These are phyloP conservation scores for Fusarium clavum DNA, from an alignment of 2,329 filamentous ascomycete genomes.

Conservation along the genomic window DNA sequence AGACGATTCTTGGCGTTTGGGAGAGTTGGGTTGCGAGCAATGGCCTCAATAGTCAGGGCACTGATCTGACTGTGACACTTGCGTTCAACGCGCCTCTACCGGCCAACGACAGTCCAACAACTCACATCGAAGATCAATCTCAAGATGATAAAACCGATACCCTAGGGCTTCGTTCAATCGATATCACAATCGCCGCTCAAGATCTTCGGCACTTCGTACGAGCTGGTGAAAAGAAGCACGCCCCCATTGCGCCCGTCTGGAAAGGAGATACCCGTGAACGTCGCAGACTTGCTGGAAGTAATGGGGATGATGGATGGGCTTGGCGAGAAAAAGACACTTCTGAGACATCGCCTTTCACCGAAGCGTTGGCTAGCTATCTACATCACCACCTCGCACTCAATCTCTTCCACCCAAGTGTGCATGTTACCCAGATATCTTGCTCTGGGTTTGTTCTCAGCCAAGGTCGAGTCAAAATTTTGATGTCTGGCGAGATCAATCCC, in stretches of 20 bases:
- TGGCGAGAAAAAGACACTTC: conserved; percentile 54
- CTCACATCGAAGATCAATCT: conserved; percentile 33
- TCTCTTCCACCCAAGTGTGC: conserved; percentile 66
- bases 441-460: conserved; percentile 67
- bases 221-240: conserved; percentile 50
- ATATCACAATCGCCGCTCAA: conserved; percentile 62
- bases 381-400: conserved; percentile 65
- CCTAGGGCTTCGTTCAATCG: conserved; percentile 57
- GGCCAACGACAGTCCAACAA: conserved; percentile 1
- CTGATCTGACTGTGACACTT: conserved; percentile 63
- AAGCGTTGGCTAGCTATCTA: conserved; percentile 63
- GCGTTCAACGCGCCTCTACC: conserved; percentile 60
- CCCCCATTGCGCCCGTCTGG: conserved; percentile 39
- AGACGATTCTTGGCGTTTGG: conserved; percentile 61
- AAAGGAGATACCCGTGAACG: conserved; percentile 53
- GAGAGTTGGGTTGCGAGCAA: conserved; percentile 62
- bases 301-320: conserved; percentile 64
- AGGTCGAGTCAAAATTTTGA: conserved; percentile 61
- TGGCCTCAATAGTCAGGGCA: conserved; percentile 50
- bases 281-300: conserved; percentile 59
- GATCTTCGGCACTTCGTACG: conserved; percentile 62
- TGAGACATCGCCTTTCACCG: conserved; percentile 57
- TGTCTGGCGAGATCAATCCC: conserved; percentile 47
- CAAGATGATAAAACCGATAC: conserved; percentile 24
- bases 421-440: conserved; percentile 65